Evolutionary conservation across 768 basidiomycete species (phyloP).

Genomic region (Tubosaeta sp.): DNA sequence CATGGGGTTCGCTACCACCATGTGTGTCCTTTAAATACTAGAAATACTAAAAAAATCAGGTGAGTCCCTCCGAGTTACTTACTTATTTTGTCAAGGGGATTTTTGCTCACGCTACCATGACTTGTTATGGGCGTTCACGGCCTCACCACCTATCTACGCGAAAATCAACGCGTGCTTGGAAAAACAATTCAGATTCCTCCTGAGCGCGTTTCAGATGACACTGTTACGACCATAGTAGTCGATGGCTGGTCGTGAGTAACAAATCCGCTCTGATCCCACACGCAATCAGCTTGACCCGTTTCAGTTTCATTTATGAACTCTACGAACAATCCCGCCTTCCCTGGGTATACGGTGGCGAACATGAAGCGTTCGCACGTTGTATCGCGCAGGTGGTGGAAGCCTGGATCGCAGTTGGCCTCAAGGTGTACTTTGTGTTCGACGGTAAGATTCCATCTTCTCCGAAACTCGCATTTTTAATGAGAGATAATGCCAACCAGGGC

Average conservation of each 20-base stretch:
- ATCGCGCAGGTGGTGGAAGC: constrained; percentile 52
- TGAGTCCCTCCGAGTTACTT: too few relatives aligned
- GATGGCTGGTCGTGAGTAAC: constrained; percentile 84
- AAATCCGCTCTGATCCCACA: not conserved
- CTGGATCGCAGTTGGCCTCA: constrained; percentile 65
- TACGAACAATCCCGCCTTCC: constrained; percentile 57
- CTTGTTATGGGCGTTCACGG: constrained; percentile 49
- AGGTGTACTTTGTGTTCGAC: constrained; percentile 76
- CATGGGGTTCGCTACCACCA: constrained; percentile 2
- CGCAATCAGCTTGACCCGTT: constrained; percentile 2
- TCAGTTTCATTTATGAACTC: constrained; percentile 73
- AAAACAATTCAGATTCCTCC: constrained; percentile 32
- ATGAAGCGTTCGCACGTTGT: constrained; percentile 48
- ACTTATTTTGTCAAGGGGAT: constrained; percentile 3
- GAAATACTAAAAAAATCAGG: too few relatives aligned
- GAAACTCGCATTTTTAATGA: constrained; percentile 8
- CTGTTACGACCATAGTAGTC: constrained; percentile 53
- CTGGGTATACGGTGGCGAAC: constrained; percentile 88
- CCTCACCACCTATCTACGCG: constrained; percentile 47
- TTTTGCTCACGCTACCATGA: not conserved
- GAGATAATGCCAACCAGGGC: constrained; percentile 40
- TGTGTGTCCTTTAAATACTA: constrained; percentile 2
- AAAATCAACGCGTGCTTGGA: constrained; percentile 39
- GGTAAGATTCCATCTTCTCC: constrained; percentile 42
- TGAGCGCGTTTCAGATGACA: constrained; percentile 1